phyloP scores from a whole-genome alignment of 2,329 filamentous ascomycete genomes.

The Sporothrix inflata region DNA sequence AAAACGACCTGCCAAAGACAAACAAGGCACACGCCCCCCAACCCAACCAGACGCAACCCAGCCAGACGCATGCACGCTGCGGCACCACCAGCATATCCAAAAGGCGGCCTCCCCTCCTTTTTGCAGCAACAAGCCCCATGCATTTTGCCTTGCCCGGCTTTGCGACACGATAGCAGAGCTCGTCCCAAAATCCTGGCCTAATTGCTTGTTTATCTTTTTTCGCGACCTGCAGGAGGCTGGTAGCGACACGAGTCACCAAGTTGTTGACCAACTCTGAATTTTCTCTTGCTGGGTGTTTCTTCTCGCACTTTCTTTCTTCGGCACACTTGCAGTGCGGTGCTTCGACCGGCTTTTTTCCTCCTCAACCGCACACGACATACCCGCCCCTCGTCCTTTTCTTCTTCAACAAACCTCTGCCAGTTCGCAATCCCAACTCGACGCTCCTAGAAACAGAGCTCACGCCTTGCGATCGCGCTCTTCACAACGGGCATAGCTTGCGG shows the following conservation, averaged over 20 bases:
- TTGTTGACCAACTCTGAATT: background rate
- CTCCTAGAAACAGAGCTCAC: background rate
- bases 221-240: slow-evolving; percentile 22
- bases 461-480: background rate
- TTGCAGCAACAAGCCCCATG: slow-evolving; percentile 11
- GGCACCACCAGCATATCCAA: background rate
- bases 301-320: background rate
- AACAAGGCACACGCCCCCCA: slow-evolving; percentile 16
- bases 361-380: background rate
- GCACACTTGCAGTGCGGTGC: background rate
- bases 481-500: background rate
- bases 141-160: slow-evolving; percentile 16
- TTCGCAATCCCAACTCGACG: background rate
- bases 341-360: background rate
- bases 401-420: background rate
- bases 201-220: slow-evolving; percentile 22
- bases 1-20: background rate
- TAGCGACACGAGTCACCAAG: background rate
- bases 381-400: background rate
- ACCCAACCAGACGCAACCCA: background rate
- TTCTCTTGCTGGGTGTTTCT: background rate
- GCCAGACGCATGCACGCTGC: slow-evolving; percentile 3
- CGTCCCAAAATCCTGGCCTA: slow-evolving; percentile 1
- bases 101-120: slow-evolving; percentile 27
- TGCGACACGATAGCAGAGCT: slow-evolving; percentile 20